Conservation (phyloP, 352 stramenopile genomes). For the Pythium biforme region DNA sequence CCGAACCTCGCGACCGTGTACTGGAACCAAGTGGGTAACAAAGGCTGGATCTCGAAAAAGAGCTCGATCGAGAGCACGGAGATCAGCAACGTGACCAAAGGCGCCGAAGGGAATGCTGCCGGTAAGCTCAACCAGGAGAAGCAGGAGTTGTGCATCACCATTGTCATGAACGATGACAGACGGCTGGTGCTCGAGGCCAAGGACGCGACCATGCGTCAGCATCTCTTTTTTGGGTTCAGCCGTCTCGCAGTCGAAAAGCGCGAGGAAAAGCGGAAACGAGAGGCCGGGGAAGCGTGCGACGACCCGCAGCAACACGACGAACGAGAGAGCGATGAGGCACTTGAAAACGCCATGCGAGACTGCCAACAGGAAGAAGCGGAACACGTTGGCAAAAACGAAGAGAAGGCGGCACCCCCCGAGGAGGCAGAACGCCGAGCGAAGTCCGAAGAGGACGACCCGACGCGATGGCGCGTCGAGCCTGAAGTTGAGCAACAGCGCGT, state of each 20-base stretch:
- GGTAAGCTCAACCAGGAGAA: slow-evolving; percentile 22
- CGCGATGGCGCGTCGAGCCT: slow-evolving; percentile 9
- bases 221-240: slow-evolving; percentile 52
- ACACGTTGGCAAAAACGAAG: not conserved
- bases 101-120: slow-evolving; percentile 32
- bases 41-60: slow-evolving; percentile 46
- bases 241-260: slow-evolving; percentile 45
- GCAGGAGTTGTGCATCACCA: slow-evolving; percentile 42
- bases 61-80: slow-evolving; percentile 40
- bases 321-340: not conserved
- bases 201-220: slow-evolving; percentile 41
- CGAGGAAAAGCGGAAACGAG: slow-evolving; percentile 32
- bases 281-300: slow-evolving; percentile 8
- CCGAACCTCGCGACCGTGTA: slow-evolving; percentile 46
- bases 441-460: slow-evolving; percentile 17
- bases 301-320: not conserved
- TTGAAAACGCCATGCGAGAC: too few relatives aligned
- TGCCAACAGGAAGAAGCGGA: not conserved
- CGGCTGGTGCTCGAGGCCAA: slow-evolving; percentile 53
- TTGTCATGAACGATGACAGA: slow-evolving; percentile 47
- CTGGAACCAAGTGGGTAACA: slow-evolving; percentile 52
- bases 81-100: slow-evolving; percentile 54
- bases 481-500: not conserved
- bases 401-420: not conserved
- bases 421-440: slow-evolving; percentile 8